Base-by-base conservation (phyloP, 257 asterid species). In the Buddleja alternifolia region DNA sequence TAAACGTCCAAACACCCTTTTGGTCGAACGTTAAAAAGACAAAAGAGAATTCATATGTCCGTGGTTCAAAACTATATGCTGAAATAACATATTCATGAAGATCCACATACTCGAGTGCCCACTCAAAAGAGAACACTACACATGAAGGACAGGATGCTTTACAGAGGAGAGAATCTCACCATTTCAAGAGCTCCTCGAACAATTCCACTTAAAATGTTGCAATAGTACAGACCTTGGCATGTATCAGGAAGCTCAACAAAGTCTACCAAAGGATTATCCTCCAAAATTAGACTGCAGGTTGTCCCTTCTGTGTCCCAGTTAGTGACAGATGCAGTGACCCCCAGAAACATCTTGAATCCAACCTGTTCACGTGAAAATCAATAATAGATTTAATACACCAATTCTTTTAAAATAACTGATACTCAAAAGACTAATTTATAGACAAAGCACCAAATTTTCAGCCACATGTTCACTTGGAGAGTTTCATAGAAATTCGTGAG, bases 231-330 rank as follows among this genome's bases (percentile, higher is more conserved):
- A 74, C 99, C 97, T 78, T 94, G 99, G 71, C 97, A 94, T 52
- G 93, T 91, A 70, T 91, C 97, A 50, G 97, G 99, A 73, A 91
- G 96, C 84, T 94, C 99, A 61, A 94, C 97, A 77, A 94, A 94
- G 77, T 94, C 99, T 47, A 91, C 97, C 67, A 91, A 80, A 17
- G 97, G 99, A 79, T 94, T 94, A 66, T 94, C 99, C 78, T 94
- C 97, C 81, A 94, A 70, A 75, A 94, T 86, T 39, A 94, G 72
- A 73, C 97, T 89, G 90, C 99, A 94, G 6, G 95, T 86, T 72
- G 97, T 89, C 66, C 99, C 97, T 71, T 94, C 99, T 14, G 87
- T 48, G 56, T 94, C 95, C 96, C 97, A 88, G 69, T 86, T 88
- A 53, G 85, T 73, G 61, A 91, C 97, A 47, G 90, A 80, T 60